Evolutionary conservation across 2,329 filamentous ascomycete genomes (phyloP).

Genomic region (Penicillium sp.): DNA sequence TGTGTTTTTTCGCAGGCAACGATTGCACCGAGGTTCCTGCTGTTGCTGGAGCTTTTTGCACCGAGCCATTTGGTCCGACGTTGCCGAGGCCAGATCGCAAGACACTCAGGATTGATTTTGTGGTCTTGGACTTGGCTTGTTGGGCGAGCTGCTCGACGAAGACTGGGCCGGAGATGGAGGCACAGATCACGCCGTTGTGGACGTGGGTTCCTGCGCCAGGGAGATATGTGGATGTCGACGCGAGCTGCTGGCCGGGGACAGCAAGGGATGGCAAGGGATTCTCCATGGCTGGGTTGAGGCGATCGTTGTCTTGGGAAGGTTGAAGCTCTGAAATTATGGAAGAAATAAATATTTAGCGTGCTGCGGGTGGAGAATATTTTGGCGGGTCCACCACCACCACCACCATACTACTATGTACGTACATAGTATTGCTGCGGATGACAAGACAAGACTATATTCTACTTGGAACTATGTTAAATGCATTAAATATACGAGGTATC

Average conservation of each 20-base stretch:
- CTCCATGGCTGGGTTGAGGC: no score
- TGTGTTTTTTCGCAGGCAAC: slow-evolving; percentile 32
- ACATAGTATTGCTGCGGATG: no score
- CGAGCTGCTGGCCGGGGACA: slow-evolving; percentile 79
- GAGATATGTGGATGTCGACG: slow-evolving; percentile 60
- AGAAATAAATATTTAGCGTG: background rate
- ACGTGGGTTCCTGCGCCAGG: slow-evolving; percentile 83
- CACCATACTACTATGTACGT: no score
- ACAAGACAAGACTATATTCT: no score
- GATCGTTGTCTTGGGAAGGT: no score
- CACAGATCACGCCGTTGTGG: slow-evolving; percentile 68
- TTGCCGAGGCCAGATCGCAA: slow-evolving; percentile 21
- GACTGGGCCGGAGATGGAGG: slow-evolving; percentile 76
- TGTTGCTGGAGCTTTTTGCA: slow-evolving; percentile 2
- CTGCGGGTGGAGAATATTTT: no score
- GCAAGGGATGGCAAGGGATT: slow-evolving; percentile 50
- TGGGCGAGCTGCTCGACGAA: slow-evolving; percentile 46
- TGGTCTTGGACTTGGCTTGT: slow-evolving; percentile 22
- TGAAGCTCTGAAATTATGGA: no score
- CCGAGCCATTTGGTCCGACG: background rate
- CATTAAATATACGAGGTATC: slow-evolving; percentile 22
- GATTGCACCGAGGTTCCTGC: slow-evolving; percentile 4
- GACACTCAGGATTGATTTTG: slow-evolving; percentile 39
- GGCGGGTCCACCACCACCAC: no score
- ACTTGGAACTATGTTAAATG: no score